Evolutionary conservation across 2,329 filamentous ascomycete species (phyloP).

Genomic region (Neophaeococcomyces mojaviensis): DNA sequence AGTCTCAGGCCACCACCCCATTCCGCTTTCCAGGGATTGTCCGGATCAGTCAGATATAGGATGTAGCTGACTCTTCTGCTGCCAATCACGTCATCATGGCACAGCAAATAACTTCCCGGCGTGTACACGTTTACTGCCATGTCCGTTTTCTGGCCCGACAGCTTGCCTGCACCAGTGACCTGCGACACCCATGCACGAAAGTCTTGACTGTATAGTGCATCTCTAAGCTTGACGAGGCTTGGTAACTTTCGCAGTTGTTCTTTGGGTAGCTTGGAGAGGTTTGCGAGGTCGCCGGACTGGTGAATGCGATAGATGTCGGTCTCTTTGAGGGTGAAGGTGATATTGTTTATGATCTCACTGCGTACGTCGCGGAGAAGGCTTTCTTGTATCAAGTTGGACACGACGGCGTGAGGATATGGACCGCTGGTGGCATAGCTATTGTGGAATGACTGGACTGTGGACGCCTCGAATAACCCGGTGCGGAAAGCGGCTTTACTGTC

Average conservation of each 20-base stretch:
- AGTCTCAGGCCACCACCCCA: constrained; percentile 91
- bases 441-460: constrained; percentile 36
- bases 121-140: constrained; percentile 99
- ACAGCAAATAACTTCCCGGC: constrained; percentile 87
- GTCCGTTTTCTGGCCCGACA: constrained; percentile 92
- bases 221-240: constrained; percentile 82
- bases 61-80: constrained; percentile 94
- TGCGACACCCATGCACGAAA: constrained; percentile 84
- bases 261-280: constrained; percentile 87
- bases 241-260: constrained; percentile 77
- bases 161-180: constrained; percentile 75
- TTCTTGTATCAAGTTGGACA: constrained; percentile 71
- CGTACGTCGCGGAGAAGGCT: constrained; percentile 77
- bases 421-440: constrained; percentile 34
- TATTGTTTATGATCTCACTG: constrained; percentile 78
- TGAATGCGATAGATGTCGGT: constrained; percentile 99
- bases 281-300: constrained; percentile 94
- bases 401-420: constrained; percentile 86
- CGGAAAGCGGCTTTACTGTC: constrained; percentile 35
- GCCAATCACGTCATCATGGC: constrained; percentile 98
- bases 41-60: constrained; percentile 87
- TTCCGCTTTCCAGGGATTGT: constrained; percentile 77
- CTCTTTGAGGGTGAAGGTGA: constrained; percentile 95
- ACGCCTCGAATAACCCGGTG: constrained; percentile 35
- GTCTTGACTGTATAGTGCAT: constrained; percentile 82